Conservation (phyloP, 2,329 filamentous ascomycete genomes). For the Phialophora verrucosa region DNA sequence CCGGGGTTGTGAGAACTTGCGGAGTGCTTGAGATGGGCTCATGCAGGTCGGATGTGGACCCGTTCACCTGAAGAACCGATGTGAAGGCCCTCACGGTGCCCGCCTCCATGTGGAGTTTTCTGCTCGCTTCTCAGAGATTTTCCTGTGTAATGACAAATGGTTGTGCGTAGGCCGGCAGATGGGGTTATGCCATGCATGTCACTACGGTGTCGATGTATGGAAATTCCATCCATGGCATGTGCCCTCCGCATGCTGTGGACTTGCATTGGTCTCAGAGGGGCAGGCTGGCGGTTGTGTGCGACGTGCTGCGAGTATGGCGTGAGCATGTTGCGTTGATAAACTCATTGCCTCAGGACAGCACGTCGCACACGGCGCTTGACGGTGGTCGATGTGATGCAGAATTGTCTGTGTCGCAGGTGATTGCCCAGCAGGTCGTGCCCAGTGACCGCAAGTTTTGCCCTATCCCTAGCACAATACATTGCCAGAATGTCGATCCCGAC, state of each 20-base stretch:
- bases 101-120: slow-evolving; percentile 25
- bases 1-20: slow-evolving; percentile 2
- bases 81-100: slow-evolving; percentile 11
- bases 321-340: not conserved
- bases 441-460: slow-evolving; percentile 17
- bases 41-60: slow-evolving; percentile 25
- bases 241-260: slow-evolving; percentile 19
- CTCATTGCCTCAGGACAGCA: not conserved
- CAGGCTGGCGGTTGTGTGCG: slow-evolving; percentile 8
- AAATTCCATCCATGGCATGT: slow-evolving; percentile 24
- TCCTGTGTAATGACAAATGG: slow-evolving; percentile 16
- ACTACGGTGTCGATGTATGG: slow-evolving; percentile 20
- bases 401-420: slow-evolving; percentile 9
- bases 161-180: slow-evolving; percentile 25
- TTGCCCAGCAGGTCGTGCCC: slow-evolving; percentile 13
- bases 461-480: slow-evolving; percentile 15
- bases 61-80: slow-evolving; percentile 20
- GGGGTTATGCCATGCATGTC: slow-evolving; percentile 28
- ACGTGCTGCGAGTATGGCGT: not conserved
- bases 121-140: slow-evolving; percentile 14
- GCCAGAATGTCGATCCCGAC: slow-evolving; percentile 11
- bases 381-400: slow-evolving; percentile 18
- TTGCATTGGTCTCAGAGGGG: not conserved
- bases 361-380: slow-evolving; percentile 12
- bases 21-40: slow-evolving; percentile 19